phyloP scores from a whole-genome alignment of 176 grass and related monocot genomes.

The Carex kokanica region DNA sequence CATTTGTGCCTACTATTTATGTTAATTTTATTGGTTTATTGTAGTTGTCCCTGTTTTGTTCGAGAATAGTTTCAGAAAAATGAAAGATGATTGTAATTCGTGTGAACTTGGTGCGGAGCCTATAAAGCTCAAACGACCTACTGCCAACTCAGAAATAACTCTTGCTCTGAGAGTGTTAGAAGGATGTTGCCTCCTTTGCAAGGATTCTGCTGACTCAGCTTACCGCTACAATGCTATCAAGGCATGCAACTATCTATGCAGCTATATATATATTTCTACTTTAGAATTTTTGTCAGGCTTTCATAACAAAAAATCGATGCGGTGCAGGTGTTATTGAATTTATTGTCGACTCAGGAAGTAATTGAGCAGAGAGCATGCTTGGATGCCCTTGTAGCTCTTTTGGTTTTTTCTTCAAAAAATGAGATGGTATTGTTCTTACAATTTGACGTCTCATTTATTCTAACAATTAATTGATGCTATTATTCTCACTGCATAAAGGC shows the following conservation, averaged over 20 bases:
- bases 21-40: background rate
- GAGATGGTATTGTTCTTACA: slow-evolving; percentile 27
- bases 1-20: background rate
- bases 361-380: slow-evolving; percentile 51
- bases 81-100: slow-evolving; percentile 13
- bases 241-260: slow-evolving; percentile 23
- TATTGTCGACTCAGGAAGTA: slow-evolving; percentile 36
- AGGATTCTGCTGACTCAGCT: slow-evolving; percentile 35
- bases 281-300: background rate
- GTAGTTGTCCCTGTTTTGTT: slow-evolving; percentile 59
- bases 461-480: background rate
- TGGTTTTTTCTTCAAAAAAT: slow-evolving; percentile 42
- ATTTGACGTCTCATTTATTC: background rate
- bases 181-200: slow-evolving; percentile 55
- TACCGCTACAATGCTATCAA: slow-evolving; percentile 54
- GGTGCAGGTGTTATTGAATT: slow-evolving; percentile 46
- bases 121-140: slow-evolving; percentile 42
- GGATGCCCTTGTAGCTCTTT: slow-evolving; percentile 46
- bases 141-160: slow-evolving; percentile 43
- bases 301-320: background rate
- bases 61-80: slow-evolving; percentile 47
- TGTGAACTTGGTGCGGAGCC: slow-evolving; percentile 40
- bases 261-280: background rate
- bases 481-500: background rate
- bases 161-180: slow-evolving; percentile 57